A percentile compares a stretch with the other conserved stretches of the same genome.
phyloP scores from a whole-genome alignment of 2,329 filamentous ascomycete species.

The Exserohilum turcica region DNA sequence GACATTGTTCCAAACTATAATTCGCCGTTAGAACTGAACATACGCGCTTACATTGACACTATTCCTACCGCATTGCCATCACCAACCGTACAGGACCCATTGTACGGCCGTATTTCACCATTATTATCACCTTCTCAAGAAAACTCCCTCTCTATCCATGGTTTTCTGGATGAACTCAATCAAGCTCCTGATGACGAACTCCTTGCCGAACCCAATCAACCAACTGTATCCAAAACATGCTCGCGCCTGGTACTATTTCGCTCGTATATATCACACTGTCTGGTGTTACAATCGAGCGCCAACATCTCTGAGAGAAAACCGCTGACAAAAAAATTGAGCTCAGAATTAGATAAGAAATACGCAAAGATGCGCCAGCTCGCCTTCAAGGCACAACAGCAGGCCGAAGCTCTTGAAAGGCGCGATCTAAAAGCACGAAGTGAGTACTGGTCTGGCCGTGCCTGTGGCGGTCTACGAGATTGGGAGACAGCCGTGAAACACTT shows the following conservation, averaged over 20 bases:
- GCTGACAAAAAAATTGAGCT: not conserved
- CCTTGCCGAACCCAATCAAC: not conserved
- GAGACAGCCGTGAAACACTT: constrained; percentile 15
- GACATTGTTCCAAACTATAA: not conserved
- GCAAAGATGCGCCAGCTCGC: constrained; percentile 8
- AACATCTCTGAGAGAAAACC: constrained; percentile 3
- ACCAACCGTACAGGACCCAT: not conserved
- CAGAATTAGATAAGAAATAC: not conserved
- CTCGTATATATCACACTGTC: constrained; percentile 21
- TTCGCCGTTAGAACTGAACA: not conserved
- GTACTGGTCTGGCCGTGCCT: constrained; percentile 28
- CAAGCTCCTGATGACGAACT: not conserved
- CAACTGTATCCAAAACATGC: not conserved
- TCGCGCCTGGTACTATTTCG: constrained; percentile 13
- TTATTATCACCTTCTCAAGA: not conserved
- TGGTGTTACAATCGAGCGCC: constrained; percentile 10
- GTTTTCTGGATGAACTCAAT: not conserved
- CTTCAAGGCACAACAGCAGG: constrained; percentile 12
- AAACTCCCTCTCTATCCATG: not conserved
- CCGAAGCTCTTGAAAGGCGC: constrained; percentile 11
- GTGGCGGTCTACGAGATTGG: constrained; percentile 14
- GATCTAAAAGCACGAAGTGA: constrained; percentile 22
- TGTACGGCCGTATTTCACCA: not conserved
- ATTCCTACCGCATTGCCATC: not conserved
- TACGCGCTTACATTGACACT: not conserved